Evolutionary conservation across 2,329 filamentous ascomycete genomes (phyloP).

Genomic region (Pseudophaeomoniella oleicola): DNA sequence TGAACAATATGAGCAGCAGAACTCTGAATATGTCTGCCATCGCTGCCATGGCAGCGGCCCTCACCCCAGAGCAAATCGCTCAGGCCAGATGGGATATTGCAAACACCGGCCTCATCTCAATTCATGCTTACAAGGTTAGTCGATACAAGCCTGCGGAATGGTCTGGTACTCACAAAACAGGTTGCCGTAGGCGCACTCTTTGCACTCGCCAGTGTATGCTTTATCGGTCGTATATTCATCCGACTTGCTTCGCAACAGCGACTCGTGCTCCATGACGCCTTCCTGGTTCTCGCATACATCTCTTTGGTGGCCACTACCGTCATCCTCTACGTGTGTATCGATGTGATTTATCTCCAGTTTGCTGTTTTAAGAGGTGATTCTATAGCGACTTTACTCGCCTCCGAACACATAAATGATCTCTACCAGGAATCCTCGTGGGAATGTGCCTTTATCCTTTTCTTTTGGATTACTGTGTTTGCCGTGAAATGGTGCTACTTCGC

Average conservation of each 20-base stretch:
- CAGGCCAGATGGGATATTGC: not conserved
- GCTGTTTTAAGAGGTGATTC: not conserved
- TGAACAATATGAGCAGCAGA: too few relatives aligned
- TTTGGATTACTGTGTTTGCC: not conserved
- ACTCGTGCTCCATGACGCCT: not conserved
- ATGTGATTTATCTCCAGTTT: not conserved
- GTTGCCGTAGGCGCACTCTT: not conserved
- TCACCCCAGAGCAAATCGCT: not conserved
- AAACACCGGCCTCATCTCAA: not conserved
- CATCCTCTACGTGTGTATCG: not conserved
- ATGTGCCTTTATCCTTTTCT: not conserved
- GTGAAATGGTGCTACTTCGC: not conserved
- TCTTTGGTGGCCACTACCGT: not conserved
- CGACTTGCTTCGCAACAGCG: not conserved
- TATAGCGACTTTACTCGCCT: not conserved
- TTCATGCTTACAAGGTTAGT: not conserved
- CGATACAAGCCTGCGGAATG: not conserved
- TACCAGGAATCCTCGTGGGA: not conserved
- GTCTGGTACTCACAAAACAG: not conserved
- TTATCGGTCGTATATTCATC: not conserved
- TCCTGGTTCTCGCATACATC: not conserved
- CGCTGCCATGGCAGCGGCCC: not conserved
- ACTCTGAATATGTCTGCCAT: not conserved
- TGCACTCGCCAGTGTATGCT: not conserved
- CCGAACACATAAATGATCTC: not conserved